Conservation (phyloP, 2,329 filamentous ascomycete species). For the Davidsoniella neocaledoniae region DNA sequence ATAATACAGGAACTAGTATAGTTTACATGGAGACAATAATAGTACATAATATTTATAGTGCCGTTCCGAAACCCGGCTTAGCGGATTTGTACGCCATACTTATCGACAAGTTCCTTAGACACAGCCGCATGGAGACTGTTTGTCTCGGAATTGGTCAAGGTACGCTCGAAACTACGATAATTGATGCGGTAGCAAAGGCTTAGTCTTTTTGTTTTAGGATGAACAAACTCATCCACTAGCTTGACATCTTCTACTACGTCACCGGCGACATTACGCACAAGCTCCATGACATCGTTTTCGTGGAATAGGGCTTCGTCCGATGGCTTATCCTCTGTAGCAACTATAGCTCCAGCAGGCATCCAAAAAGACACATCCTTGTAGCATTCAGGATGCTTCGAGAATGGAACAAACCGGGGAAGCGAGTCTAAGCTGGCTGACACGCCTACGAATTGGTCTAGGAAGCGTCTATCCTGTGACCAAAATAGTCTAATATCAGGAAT, state of each 20-base stretch:
- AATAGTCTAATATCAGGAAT: slow-evolving; percentile 95
- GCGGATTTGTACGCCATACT: slow-evolving; percentile 64
- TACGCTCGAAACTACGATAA: slow-evolving; percentile 83
- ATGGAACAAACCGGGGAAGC: slow-evolving; percentile 57
- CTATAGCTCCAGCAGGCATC: slow-evolving; percentile 31
- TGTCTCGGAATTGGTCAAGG: slow-evolving; percentile 66
- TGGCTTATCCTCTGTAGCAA: slow-evolving; percentile 19
- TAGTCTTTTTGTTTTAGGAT: slow-evolving; percentile 66
- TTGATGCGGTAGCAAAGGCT: slow-evolving; percentile 88
- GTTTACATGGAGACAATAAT: no score
- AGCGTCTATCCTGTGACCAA: slow-evolving; percentile 75
- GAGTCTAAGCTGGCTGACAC: slow-evolving; percentile 33
- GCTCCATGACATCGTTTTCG: slow-evolving; percentile 95
- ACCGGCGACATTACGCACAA: slow-evolving; percentile 67
- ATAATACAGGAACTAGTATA: no score
- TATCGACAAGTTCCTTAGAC: slow-evolving; percentile 43
- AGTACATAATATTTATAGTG: no score
- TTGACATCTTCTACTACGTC: slow-evolving; percentile 77
- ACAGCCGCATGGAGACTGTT: slow-evolving; percentile 62
- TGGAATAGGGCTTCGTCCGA: slow-evolving; percentile 48
- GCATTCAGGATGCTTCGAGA: slow-evolving; percentile 80
- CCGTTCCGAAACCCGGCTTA: slow-evolving; percentile 4
- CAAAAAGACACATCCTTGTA: slow-evolving; percentile 93
- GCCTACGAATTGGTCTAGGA: slow-evolving; percentile 67
- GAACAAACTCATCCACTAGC: slow-evolving; percentile 71